phyloP scores from a whole-genome alignment of 352 stramenopile genomes.

The Globisporangium paroecandrum region DNA sequence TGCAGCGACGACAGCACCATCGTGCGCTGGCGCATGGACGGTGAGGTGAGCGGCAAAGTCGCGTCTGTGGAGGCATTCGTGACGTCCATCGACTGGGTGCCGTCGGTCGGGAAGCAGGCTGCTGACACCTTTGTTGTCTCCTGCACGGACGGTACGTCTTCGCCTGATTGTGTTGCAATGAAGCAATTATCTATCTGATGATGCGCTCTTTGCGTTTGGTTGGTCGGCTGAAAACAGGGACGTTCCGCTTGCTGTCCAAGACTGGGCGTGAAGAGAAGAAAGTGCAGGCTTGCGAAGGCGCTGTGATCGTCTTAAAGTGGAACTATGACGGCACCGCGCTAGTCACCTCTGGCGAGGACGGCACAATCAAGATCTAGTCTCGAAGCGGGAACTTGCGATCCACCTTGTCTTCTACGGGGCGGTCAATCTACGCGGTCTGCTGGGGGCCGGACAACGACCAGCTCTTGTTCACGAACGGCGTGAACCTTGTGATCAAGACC shows the following conservation, averaged over 20 bases:
- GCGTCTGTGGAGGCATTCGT: conserved; percentile 73
- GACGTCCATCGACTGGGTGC: conserved; percentile 77
- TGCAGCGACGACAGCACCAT: conserved; percentile 86
- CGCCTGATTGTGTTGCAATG: not conserved
- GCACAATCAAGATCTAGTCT: conserved; percentile 92
- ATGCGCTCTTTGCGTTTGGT: not conserved
- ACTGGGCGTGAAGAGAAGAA: conserved; percentile 91
- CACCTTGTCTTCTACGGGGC: conserved; percentile 76
- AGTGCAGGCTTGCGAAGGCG: conserved; percentile 76
- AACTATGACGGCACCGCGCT: conserved; percentile 91
- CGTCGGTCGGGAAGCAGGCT: conserved; percentile 76
- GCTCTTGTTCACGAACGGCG: conserved; percentile 85
- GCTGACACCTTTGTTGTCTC: conserved; percentile 85
- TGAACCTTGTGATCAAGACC: conserved; percentile 90
- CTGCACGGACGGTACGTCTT: conserved; percentile 74
- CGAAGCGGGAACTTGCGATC: conserved; percentile 85
- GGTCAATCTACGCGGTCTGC: conserved; percentile 85
- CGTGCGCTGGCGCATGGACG: conserved; percentile 82
- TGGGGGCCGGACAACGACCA: conserved; percentile 92
- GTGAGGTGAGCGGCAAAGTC: conserved; percentile 72
- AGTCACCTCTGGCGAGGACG: conserved; percentile 90
- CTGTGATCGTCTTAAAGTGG: conserved; percentile 90
- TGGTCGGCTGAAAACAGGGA: conserved; percentile 30
- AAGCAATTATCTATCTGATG: not conserved
- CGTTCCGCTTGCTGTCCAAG: conserved; percentile 87